Evolutionary conservation across 176 grass and related monocot species (phyloP), one percentile per base, ranked within the genome.

Genomic region (Triticum urartu): DNA sequence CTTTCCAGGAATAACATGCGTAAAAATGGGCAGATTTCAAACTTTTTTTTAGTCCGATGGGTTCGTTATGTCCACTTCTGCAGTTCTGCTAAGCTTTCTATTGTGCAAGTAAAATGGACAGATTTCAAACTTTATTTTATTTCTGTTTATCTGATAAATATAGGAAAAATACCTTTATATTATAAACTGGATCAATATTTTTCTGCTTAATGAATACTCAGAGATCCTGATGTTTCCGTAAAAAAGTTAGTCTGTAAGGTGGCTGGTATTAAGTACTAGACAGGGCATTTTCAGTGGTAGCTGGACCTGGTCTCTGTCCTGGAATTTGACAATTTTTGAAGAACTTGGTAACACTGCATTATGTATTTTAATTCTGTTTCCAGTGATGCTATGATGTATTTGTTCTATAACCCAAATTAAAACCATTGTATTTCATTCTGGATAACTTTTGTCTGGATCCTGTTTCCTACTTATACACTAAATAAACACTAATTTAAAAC

Each of bases 1-100:
- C 70, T 77, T 86, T 45, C 77, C 64, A 65, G 52, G 78, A 67
- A 39, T 84, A 28, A 81, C 39, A 47, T 90, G 72, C 67, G 67
- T 92, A n/a, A 64, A 56, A 77, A 64, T 69, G 63, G 56, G 78
- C 52, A 69, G 26, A 78, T 35, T 59, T 72, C 14, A 77, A 68
- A 42, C 56, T 14, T 76, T 76, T 75, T 18, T 84, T 75, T 89
- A 28, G 76, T 22, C 24, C 43, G 59, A 75, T 17, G 6, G 35
- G 3, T 89, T 85, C 14, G 14, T 22, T 85, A 66, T 75, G 47
- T 54, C 15, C 15, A 54, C 50, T 54, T 54, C 5, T 54, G 50
- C 11, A 61, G 25, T 63, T 74, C 5, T 43, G 30, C 40, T 75
- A 64, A 78, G 21, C 78, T 73, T 45, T 45, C 33, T 81, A 80